Evolutionary conservation across 495 filamentous ascomycete species (phyloP).

Genomic region (Penicillium mononematosum): DNA sequence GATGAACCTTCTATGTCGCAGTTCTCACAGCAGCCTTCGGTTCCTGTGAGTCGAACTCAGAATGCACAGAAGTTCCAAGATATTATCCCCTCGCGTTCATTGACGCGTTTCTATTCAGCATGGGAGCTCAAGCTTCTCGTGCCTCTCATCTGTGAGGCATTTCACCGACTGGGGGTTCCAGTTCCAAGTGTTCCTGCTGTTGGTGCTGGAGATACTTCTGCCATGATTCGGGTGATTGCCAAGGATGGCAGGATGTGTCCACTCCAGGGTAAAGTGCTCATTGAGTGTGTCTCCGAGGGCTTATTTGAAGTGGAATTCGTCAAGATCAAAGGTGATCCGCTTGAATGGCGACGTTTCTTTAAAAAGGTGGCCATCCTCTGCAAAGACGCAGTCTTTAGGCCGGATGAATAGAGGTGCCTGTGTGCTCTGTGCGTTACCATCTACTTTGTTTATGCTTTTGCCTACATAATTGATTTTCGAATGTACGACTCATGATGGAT

Average conservation of each 20-base stretch:
- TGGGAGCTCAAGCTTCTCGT: conserved; percentile 76
- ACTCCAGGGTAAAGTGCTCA: conserved; percentile 77
- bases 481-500: conserved; percentile 18
- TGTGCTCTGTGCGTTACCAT: conserved; percentile 1
- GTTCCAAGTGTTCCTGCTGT: conserved; percentile 52
- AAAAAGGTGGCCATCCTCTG: conserved; percentile 84
- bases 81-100: conserved; percentile 74
- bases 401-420: conserved; percentile 32
- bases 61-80: conserved; percentile 83
- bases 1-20: conserved; percentile 92
- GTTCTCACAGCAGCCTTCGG: conserved; percentile 78
- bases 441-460: conserved; percentile 7
- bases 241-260: conserved; percentile 76
- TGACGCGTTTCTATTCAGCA: conserved; percentile 89
- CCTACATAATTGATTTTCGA: conserved; percentile 7
- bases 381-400: conserved; percentile 70
- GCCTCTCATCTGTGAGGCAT: conserved; percentile 72
- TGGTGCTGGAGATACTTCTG: conserved; percentile 46
- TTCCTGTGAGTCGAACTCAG: conserved; percentile 81
- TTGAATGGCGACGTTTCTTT: conserved; percentile 97
- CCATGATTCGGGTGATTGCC: conserved; percentile 69
- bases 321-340: conserved; percentile 91
- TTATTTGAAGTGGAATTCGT: conserved; percentile 87
- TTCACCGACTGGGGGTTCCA: conserved; percentile 80
- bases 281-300: conserved; percentile 65